Base-by-base conservation (phyloP, 2,329 filamentous ascomycete species). In the Macrophomina tecta region DNA sequence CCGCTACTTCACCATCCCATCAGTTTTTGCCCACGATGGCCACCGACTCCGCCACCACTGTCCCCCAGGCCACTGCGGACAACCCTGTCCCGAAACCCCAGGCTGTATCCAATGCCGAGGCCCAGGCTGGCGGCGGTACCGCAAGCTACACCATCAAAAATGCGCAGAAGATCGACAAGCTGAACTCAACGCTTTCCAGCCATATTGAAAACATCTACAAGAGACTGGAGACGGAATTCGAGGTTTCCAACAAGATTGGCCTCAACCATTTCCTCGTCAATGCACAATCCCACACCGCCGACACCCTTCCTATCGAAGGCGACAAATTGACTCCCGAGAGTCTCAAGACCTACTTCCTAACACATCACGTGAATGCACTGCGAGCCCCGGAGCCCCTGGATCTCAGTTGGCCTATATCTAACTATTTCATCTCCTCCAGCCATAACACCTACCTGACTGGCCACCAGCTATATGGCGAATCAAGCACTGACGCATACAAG, bases 381-480 rank as follows among this genome's bases (percentile, higher is more conserved):
- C 83, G n/a, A 75, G 79, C 28, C 76, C 79, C 7, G 67, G 78
- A 28, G 72, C 80, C 36, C 73, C 80, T 69, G 83, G 90, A 93
- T 74, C 76, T 88, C 38, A 85, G 85, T 0, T 87, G 86, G 63
- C 91, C 92, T 4, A 84, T 97, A 67, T 92, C 90, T 55, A 93
- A 96, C 76, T 97, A 97, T 81, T 97, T 93, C 78, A 94, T 97
- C 76, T 97, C 90, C 69, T 96, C 92, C 71, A 97, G 93, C 75
- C 94, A 97, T 82, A 97, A 97, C 76, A 97, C 94, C 0, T 97
- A 97, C 77, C 83, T 97, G 49, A 89, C 90, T 1, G 94, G 94
- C 2, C 93, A 97, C 73, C 94, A 97, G 78, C 84, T 95, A 48
- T 89, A 88, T 68, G 93, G 92, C 55, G 87, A 88, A 68, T 90